phyloP scores from a whole-genome alignment of 257 asterid species.

The Forsythia viridissima region DNA sequence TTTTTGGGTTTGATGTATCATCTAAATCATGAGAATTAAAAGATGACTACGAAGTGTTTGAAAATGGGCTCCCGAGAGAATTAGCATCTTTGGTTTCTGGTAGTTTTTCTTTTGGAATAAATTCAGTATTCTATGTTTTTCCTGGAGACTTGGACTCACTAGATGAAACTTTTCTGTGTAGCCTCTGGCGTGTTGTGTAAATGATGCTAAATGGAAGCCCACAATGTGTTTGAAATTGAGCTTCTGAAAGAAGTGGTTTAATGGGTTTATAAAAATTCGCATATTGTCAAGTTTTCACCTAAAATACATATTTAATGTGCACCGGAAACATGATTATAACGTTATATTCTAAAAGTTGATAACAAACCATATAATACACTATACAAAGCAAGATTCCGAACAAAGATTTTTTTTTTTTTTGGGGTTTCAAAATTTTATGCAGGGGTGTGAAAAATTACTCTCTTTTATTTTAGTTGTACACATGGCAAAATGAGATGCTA shows the following conservation, averaged over 20 bases:
- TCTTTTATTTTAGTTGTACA: no score
- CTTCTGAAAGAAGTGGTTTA: neutral
- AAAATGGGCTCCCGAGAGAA: conserved; percentile 16
- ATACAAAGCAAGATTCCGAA: neutral
- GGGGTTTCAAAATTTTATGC: neutral
- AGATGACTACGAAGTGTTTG: conserved; percentile 28
- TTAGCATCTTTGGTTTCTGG: neutral
- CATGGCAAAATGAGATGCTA: no score
- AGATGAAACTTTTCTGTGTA: neutral
- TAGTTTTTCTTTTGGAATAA: neutral
- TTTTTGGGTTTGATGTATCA: neutral
- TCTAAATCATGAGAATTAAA: neutral
- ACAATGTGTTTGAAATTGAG: neutral
- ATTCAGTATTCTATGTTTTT: neutral
- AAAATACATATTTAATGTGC: neutral
- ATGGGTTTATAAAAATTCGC: no score
- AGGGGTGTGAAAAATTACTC: neutral
- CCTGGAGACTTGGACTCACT: neutral
- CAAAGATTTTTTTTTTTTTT: no score
- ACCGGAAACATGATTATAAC: neutral
- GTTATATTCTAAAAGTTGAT: neutral
- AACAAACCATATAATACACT: neutral
- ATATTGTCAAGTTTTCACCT: neutral
- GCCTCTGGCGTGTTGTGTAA: neutral
- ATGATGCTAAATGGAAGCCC: neutral